Evolutionary conservation across 2,329 filamentous ascomycete species (phyloP).

Genomic region (Fusarium albosuccineum): DNA sequence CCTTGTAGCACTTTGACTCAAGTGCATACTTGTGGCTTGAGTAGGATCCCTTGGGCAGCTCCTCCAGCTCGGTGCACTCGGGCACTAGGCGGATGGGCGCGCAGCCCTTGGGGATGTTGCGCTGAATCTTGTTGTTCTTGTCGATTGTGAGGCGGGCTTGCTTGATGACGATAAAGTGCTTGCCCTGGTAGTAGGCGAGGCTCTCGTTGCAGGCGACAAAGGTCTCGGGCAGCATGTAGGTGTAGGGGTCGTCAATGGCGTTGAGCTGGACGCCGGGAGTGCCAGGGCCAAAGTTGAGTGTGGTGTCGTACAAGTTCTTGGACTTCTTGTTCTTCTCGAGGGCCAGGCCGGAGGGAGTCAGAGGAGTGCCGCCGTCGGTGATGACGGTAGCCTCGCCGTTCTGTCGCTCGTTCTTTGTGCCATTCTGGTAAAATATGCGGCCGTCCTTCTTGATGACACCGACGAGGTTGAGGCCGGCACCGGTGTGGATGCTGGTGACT

Average conservation of each 20-base stretch:
- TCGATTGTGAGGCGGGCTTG: constrained; percentile 49
- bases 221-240: constrained; percentile 51
- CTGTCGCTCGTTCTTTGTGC: constrained; percentile 54
- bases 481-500: constrained; percentile 58
- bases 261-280: constrained; percentile 52
- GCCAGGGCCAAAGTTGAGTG: constrained; percentile 52
- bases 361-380: constrained; percentile 56
- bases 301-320: constrained; percentile 47
- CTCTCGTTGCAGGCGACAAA: constrained; percentile 59
- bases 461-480: constrained; percentile 56
- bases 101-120: constrained; percentile 53
- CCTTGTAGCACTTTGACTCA: constrained; percentile 55
- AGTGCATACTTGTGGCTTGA: constrained; percentile 57
- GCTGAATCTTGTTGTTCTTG: constrained; percentile 39
- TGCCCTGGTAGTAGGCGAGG: constrained; percentile 57
- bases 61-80: constrained; percentile 56
- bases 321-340: constrained; percentile 47
- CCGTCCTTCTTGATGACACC: constrained; percentile 48
- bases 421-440: constrained; percentile 64
- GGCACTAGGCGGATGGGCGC: constrained; percentile 58
- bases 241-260: constrained; percentile 39
- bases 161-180: constrained; percentile 55
- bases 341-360: constrained; percentile 54
- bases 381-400: constrained; percentile 52
- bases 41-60: constrained; percentile 51